Evolutionary conservation across 192 early-diverging fungal species (phyloP).

Genomic region (Entomortierella chlamydospora): DNA sequence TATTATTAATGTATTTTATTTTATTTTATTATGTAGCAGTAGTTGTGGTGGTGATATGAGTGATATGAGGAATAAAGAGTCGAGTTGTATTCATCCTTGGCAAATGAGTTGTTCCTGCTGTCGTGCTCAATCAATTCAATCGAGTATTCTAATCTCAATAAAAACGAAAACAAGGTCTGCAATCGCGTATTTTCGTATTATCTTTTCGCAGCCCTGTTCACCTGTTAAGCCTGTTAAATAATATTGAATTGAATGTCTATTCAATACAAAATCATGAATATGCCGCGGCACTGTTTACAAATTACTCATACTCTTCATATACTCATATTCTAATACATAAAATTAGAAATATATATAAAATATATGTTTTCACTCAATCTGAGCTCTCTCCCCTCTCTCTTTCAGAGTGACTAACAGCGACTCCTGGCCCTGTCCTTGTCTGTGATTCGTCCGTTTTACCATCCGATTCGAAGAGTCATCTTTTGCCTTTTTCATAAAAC

Average conservation of each 20-base stretch:
- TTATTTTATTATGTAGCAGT: too few species aligned
- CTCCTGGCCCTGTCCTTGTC: slow-evolving; percentile 27
- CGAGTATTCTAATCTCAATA: slow-evolving; percentile 10
- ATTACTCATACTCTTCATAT: too few species aligned
- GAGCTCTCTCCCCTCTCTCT: not conserved
- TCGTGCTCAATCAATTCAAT: slow-evolving; percentile 3
- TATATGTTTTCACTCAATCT: too few species aligned
- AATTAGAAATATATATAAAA: too few species aligned
- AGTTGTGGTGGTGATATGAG: too few species aligned
- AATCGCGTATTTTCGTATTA: slow-evolving; percentile 13
- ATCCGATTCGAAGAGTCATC: slow-evolving; percentile 17
- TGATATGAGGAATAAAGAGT: slow-evolving; percentile 10
- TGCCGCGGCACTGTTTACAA: too few species aligned
- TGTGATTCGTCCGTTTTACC: slow-evolving; percentile 39
- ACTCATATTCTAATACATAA: slow-evolving; percentile 4
- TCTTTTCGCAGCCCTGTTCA: not conserved
- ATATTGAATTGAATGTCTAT: not conserved
- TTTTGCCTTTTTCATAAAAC: slow-evolving; percentile 40
- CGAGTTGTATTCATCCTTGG: slow-evolving; percentile 5
- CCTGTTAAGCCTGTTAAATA: too few species aligned
- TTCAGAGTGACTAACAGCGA: slow-evolving; percentile 3
- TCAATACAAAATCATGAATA: slow-evolving; percentile 7
- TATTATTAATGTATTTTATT: too few species aligned
- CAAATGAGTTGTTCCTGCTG: not conserved
- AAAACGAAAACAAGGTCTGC: not conserved